phyloP scores from a whole-genome alignment of 2,329 filamentous ascomycete species.

The Sporothrix humicola region DNA sequence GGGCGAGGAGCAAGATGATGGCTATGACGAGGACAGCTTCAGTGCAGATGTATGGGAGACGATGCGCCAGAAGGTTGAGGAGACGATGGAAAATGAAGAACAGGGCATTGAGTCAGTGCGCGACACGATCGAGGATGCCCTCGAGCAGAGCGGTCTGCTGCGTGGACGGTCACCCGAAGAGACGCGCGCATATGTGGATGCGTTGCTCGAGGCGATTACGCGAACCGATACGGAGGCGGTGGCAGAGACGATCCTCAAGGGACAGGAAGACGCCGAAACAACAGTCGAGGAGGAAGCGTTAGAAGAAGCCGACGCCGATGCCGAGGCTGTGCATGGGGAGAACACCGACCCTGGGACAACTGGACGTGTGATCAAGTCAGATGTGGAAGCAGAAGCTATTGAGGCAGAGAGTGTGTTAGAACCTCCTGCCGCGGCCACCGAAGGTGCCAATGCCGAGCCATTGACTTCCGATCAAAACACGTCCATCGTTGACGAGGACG shows the following conservation, averaged over 20 bases:
- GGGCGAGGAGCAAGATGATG: conserved; percentile 36
- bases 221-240: conserved; percentile 37
- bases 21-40: conserved; percentile 39
- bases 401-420: conserved; percentile 35
- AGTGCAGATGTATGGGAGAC: conserved; percentile 56
- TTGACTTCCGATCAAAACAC: neutral
- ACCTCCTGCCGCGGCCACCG: too few relatives aligned
- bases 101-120: conserved; percentile 57
- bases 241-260: conserved; percentile 37
- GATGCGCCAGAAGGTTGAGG: conserved; percentile 60
- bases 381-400: conserved; percentile 35
- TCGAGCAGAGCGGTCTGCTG: conserved; percentile 61
- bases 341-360: neutral
- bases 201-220: conserved; percentile 57
- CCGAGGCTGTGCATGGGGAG: neutral
- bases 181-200: conserved; percentile 55
- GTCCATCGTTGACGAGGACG: conserved; percentile 1
- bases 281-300: conserved; percentile 12
- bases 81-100: conserved; percentile 63
- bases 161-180: conserved; percentile 53
- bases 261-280: conserved; percentile 26
- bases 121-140: conserved; percentile 60
- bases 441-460: conserved; percentile 36
- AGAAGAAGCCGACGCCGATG: conserved; percentile 34
- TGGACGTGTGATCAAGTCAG: neutral